A percentile compares a stretch with the other conserved stretches of the same genome.
Conservation (phyloP, 192 early-diverging fungal genomes). For the Linnemannia exigua region DNA sequence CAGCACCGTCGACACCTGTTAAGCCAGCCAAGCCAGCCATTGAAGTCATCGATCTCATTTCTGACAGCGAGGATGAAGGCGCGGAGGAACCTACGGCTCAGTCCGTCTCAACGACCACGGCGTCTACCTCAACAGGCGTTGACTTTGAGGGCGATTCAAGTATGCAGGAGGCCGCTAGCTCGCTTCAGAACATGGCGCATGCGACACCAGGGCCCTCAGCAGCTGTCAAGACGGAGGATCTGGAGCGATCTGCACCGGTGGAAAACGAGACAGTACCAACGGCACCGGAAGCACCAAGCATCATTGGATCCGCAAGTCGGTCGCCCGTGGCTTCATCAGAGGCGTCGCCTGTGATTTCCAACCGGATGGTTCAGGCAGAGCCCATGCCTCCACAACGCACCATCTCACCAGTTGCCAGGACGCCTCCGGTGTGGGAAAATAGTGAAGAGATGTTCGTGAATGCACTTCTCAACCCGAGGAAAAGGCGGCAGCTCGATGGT, state of each 20-base stretch:
- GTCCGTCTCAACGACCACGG: background rate
- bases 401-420: background rate
- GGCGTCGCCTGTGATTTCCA: slow-evolving; percentile 26
- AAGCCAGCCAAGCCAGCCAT: slow-evolving; percentile 56
- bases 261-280: background rate
- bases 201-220: slow-evolving; percentile 3
- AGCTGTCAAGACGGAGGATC: slow-evolving; percentile 45
- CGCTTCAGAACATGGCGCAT: slow-evolving; percentile 38
- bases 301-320: slow-evolving; percentile 17
- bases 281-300: slow-evolving; percentile 25
- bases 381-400: background rate
- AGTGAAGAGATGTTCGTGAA: slow-evolving; percentile 35
- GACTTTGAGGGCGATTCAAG: slow-evolving; percentile 31
- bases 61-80: slow-evolving; percentile 63
- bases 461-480: slow-evolving; percentile 35
- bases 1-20: background rate
- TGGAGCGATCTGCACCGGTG: slow-evolving; percentile 26
- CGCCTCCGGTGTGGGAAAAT: slow-evolving; percentile 4
- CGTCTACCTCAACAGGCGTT: background rate
- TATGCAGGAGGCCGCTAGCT: slow-evolving; percentile 39
- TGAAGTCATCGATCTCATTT: slow-evolving; percentile 77
- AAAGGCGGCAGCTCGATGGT: slow-evolving; percentile 51
- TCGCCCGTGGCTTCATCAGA: slow-evolving; percentile 38
- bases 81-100: background rate
- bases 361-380: slow-evolving; percentile 36